Evolutionary conservation across 1,284 basidiomycete species (phyloP), one percentile per base, ranked within the genome.

Genomic region (Leccinum fallax): DNA sequence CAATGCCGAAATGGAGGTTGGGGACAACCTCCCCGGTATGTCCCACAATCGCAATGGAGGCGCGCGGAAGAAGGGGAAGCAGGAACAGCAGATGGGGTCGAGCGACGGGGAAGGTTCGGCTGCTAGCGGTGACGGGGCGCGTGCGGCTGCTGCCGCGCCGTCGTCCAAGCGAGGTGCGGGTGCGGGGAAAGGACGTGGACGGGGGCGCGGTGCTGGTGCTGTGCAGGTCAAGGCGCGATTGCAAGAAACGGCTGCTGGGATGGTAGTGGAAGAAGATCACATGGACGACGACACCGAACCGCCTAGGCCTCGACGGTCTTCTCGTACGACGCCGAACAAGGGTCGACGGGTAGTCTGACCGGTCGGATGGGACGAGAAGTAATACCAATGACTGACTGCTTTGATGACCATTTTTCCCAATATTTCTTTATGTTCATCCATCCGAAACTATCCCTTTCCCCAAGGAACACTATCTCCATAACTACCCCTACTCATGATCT

Each of bases 211-310:
- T 53, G 61, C 43, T 21, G 66, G 59, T 54, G 61, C 43, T 55
- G 49, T 56, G 16, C 61, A 67, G 21, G 28, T 64, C 30, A 67
- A 63, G 56, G 59, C 66, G 10, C 65, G 61, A n/a, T 63, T 71
- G 51, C 64, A 72, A 49, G 74, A 75, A 40, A 69, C 63, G n/a
- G 73, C 61, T 21, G 63, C 8, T 28, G 73, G 34, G 2, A 72
- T 73, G 74, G 48, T 59, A 2, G 65, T 75, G n/a, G 72, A 72
- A 32, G 75, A 73, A 43, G 74, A 74, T n/a, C 71, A 74, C 34
- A 38, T 62, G 55, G 58, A 66, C 13, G 74, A 76, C 4, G 66
- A 57, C 15, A 67, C 60, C 3, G 63, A 65, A n/a, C 66, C 69
- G 5, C 63, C 73, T 1, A 63, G 26, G 46, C 70, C 67, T 19